Conservation (phyloP, 257 asterid species). For the Nicotiana attenuata region DNA sequence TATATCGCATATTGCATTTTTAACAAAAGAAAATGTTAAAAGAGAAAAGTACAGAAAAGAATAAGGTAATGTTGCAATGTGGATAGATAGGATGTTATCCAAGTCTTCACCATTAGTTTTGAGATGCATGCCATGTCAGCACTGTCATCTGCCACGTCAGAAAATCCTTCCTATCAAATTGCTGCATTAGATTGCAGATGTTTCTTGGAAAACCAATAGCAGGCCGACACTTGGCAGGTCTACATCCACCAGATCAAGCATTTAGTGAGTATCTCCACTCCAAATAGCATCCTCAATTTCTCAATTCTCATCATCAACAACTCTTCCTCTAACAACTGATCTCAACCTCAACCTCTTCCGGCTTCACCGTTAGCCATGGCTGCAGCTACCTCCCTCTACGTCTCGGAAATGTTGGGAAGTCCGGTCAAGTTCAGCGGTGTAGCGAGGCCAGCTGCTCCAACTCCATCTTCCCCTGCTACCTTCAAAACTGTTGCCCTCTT, state of each 20-base stretch:
- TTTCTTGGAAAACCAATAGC: constrained; percentile 14
- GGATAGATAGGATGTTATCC: constrained; percentile 39
- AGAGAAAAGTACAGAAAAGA: not conserved
- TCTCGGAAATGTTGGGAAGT: constrained; percentile 71
- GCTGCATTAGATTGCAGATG: constrained; percentile 49
- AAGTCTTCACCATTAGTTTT: constrained; percentile 17
- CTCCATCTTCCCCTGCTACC: constrained; percentile 46
- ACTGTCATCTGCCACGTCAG: constrained; percentile 37
- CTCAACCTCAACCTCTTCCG: not conserved
- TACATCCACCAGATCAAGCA: constrained; percentile 53
- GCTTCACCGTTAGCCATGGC: constrained; percentile 40
- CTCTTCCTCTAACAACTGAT: not conserved
- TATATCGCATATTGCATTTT: not conserved
- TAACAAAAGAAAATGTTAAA: not conserved
- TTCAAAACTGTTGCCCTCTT: constrained; percentile 80
- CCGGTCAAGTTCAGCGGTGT: constrained; percentile 47
- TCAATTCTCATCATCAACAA: constrained; percentile 7
- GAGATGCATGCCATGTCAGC: constrained; percentile 38
- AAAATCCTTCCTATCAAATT: constrained; percentile 33
- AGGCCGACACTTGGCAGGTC: constrained; percentile 45
- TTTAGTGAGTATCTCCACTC: constrained; percentile 26
- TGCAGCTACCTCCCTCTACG: constrained; percentile 56
- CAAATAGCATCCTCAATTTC: constrained; percentile 5
- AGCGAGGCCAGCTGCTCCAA: constrained; percentile 58
- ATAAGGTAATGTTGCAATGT: not conserved